These are phyloP conservation scores for Rubroboletus pulcherrimus DNA, from an alignment of 768 basidiomycete species.

Conservation along the genomic window DNA sequence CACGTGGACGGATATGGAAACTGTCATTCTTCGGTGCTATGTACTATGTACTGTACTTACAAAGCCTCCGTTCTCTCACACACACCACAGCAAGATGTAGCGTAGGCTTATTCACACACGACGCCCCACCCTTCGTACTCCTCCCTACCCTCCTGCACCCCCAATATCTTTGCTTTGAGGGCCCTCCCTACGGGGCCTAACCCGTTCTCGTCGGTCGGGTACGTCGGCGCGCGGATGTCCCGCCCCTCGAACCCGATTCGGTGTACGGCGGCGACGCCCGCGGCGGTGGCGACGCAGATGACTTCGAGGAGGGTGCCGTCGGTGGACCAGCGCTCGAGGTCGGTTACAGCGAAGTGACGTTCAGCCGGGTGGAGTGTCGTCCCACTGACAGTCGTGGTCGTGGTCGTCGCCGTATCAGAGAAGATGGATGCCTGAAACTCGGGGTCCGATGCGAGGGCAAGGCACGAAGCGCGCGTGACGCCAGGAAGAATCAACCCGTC, in stretches of 20 bases:
- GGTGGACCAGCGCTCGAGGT: constrained; percentile 52
- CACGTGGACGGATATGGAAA: neutral
- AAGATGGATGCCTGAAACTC: constrained; percentile 31
- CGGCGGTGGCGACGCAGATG: constrained; percentile 84
- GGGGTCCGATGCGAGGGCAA: constrained; percentile 67
- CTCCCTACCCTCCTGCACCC: constrained; percentile 66
- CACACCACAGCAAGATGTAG: too few species aligned
- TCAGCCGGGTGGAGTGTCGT: constrained; percentile 48
- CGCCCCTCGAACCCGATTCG: constrained; percentile 70
- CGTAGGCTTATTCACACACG: neutral
- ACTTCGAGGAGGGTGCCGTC: constrained; percentile 73
- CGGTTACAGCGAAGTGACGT: constrained; percentile 53
- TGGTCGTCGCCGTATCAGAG: neutral
- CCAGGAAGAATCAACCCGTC: constrained; percentile 93
- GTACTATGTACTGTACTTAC: too few species aligned
- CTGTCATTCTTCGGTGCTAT: too few species aligned
- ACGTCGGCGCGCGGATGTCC: constrained; percentile 61
- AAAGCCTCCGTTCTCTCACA: too few species aligned
- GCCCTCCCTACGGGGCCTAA: constrained; percentile 60
- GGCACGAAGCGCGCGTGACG: constrained; percentile 83
- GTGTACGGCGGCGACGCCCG: constrained; percentile 67
- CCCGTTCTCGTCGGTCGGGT: constrained; percentile 33
- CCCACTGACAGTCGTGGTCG: neutral
- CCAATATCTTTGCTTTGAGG: constrained; percentile 69
- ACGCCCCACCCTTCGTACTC: constrained; percentile 68